Base-by-base conservation (phyloP, 2,329 filamentous ascomycete genomes). In the Balansia obtecta region DNA sequence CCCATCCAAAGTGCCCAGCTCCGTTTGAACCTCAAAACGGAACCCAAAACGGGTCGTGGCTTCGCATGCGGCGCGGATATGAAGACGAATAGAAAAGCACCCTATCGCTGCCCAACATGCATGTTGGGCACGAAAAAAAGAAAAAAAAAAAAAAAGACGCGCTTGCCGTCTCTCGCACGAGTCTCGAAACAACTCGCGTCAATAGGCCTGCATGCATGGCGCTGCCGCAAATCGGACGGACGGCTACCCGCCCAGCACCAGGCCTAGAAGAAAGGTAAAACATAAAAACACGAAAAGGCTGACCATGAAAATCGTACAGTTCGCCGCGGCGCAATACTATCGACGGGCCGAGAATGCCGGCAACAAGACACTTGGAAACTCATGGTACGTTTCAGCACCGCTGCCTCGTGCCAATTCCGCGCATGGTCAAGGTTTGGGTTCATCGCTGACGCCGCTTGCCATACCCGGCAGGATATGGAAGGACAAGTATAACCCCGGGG, bases 291-390 rank as follows among this genome's bases (percentile, higher is more conserved):
- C 34, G 70, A 32, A 15, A 15, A 74, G 68, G 72, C 76, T 80
- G 70, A 76, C n/a, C 41, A 4, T 13, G n/a, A 3, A 13, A 15
- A 13, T 37, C 3, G 10, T 37, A 33, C 18, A 90, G 86, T 88
- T 81, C 71, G 79, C 76, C 60, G 77, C 93, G 60, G 90, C 93
- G 58, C 87, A 86, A 68, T 96, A 96, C 71, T 88, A 95, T 67
- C 87, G 91, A 61, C 77, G 91, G 61, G 90, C 93, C 38, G 93
- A 97, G 70, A 76, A 87, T 62, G 86, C 83, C 63, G 91, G 91
- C 47, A 86, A 83, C 68, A 96, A 95, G 73, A 89, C 82, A 50
- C 73, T 97, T 56, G 93, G 93, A 55, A 96, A 97, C 71, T 86
- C 87, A 60, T 98, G 93, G 91, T 96, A 83, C 68, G 86, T 79